These are phyloP conservation scores for Mucor sp. DNA, from an alignment of 371 early-diverging fungal genomes.

Conservation along the genomic window DNA sequence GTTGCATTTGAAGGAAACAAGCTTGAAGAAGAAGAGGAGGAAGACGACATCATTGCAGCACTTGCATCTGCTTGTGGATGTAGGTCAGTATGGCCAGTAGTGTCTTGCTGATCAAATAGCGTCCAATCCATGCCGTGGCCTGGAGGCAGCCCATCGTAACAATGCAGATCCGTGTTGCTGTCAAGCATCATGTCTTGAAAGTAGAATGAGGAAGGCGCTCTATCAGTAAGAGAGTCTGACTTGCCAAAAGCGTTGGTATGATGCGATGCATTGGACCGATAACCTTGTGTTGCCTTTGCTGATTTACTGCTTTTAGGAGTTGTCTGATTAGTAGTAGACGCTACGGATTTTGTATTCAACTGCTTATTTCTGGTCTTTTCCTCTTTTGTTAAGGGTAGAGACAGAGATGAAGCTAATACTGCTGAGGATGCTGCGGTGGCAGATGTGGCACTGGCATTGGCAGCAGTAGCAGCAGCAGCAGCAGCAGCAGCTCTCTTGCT, in stretches of 20 bases:
- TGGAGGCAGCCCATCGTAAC: constrained; percentile 4
- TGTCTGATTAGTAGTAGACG: neutral
- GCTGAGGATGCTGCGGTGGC: constrained; percentile 1
- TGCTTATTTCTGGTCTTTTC: constrained; percentile 9
- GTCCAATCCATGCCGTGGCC: constrained; percentile 22
- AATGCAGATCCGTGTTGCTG: neutral
- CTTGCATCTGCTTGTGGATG: neutral
- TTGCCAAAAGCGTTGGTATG: neutral
- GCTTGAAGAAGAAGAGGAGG: neutral
- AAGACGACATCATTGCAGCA: neutral
- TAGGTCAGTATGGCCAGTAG: neutral
- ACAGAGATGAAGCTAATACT: neutral
- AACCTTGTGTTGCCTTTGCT: neutral
- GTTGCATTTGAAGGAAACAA: neutral
- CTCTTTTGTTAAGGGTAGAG: neutral
- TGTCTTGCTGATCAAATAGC: constrained; percentile 14
- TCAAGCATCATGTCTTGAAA: constrained; percentile 23
- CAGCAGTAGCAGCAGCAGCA: constrained; percentile 7
- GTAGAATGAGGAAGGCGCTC: constrained; percentile 5
- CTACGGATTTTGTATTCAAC: neutral
- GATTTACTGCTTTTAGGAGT: neutral
- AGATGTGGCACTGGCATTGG: neutral
- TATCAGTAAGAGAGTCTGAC: neutral
- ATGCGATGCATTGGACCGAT: neutral
- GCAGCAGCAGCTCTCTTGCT: constrained; percentile 33